Evolutionary conservation across 345 rosid genomes (phyloP).

Genomic region (Angophora floribunda): DNA sequence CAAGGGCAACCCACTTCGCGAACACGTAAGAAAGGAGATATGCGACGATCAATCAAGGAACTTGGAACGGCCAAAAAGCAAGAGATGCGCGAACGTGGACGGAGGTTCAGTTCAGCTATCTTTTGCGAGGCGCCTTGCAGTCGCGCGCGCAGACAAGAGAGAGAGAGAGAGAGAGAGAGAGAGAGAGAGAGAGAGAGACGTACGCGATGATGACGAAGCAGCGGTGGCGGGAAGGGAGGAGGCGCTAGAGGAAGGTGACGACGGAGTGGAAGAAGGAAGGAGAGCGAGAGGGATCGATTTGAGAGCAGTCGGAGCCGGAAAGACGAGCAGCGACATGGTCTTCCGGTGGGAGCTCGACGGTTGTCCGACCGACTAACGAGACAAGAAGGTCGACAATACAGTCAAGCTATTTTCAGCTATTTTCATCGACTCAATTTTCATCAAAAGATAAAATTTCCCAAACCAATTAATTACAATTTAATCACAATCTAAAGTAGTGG

Average conservation of each 20-base stretch:
- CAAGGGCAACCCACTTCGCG: not conserved
- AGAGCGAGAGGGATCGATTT: not conserved
- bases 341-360: not conserved
- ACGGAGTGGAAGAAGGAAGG: not conserved
- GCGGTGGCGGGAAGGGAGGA: not conserved
- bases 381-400: not conserved
- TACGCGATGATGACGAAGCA: not conserved
- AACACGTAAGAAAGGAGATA: not conserved
- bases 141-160: not conserved
- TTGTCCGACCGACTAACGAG: not conserved
- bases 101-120: not conserved
- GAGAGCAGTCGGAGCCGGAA: not conserved
- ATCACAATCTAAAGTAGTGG: too few relatives aligned
- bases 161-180: not conserved
- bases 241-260: not conserved
- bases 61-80: not conserved
- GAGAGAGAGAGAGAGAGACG: not conserved
- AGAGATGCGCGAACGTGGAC: not conserved
- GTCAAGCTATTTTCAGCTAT: too few relatives aligned
- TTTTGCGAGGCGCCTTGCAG: not conserved
- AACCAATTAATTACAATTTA: too few relatives aligned
- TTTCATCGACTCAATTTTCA: too few relatives aligned
- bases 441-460: too few relatives aligned
- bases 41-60: not conserved
- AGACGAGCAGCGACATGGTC: not conserved